Percentiles rank a stretch among this genome's conserved stretches.
phyloP scores from a whole-genome alignment of 2,329 filamentous ascomycete species.

The Tolypocladium ovalisporum region DNA sequence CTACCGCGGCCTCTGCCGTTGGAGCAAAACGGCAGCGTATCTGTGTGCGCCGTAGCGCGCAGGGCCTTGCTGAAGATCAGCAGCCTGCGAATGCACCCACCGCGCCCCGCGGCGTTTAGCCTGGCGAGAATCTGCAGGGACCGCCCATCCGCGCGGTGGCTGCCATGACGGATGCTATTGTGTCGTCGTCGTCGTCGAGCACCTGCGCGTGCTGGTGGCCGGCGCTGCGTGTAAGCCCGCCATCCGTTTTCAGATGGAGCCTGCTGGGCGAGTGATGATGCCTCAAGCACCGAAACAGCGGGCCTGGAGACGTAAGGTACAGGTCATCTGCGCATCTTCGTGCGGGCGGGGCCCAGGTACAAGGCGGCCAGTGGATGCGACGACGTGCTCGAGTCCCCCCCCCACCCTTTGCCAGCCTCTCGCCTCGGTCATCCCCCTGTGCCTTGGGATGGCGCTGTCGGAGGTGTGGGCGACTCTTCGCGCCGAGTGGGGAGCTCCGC shows the following conservation, averaged over 20 bases:
- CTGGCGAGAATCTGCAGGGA: neutral
- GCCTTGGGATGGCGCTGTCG: neutral
- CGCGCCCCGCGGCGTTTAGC: neutral
- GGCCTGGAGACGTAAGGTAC: slow-evolving; percentile 21
- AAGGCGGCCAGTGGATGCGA: slow-evolving; percentile 13
- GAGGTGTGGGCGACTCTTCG: neutral
- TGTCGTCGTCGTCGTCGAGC: neutral
- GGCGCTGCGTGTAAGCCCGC: neutral
- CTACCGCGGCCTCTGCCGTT: neutral
- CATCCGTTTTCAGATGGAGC: neutral
- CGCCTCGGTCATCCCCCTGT: neutral
- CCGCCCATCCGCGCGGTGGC: neutral
- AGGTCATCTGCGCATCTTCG: slow-evolving; percentile 24
- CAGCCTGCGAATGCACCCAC: neutral
- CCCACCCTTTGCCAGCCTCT: neutral
- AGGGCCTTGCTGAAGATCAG: neutral
- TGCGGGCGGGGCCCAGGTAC: slow-evolving; percentile 21
- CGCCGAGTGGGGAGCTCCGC: neutral
- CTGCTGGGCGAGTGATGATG: neutral
- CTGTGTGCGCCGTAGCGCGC: neutral
- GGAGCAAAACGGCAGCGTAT: neutral
- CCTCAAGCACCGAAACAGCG: neutral
- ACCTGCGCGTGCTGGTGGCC: neutral
- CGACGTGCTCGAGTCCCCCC: neutral
- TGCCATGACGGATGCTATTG: neutral